Evolutionary conservation across 2,329 filamentous ascomycete species (phyloP), one percentile per base, ranked within the genome.

Genomic region (Xylariomycetidae sp.): DNA sequence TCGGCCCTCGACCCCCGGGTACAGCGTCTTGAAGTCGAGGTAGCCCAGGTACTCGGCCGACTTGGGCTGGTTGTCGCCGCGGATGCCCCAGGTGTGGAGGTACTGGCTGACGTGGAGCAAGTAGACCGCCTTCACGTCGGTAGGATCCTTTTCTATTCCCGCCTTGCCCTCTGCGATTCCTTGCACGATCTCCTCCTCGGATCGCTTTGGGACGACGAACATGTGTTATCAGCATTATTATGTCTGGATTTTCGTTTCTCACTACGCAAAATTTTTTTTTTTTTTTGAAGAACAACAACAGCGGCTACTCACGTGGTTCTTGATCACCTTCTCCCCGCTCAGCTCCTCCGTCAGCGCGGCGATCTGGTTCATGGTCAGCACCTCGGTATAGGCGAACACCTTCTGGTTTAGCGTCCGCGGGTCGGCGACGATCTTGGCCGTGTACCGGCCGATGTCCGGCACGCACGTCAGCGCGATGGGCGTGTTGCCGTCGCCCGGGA

Each of bases 31-130:
- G 19, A 58, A 62, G 34, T 64, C 58, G 13, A 77, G 38, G 48
- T 77, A 77, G 3, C 72, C 72, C 5, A 79, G 57, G 40, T 76
- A 77, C 31, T 62, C 58, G 9, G 74, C 74, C 40, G 66, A 61
- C 34, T 72, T 66, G 0, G 66, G 69, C 9, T 58, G 67, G 49
- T 76, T 76, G 41, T 80, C 74, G 2, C 64, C 68, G 2, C 72
- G 60, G 15, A 76, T 46, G 12, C 60, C 64, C 60, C 60, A 68
- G 0, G 63, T 67, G 22, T 66, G 46, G 30, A 54, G 46, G 44
- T 74, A 75, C 44, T 74, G 58, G 22, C 40, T 20, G 10, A 41
- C 3, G 2, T 19, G 13, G 7, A 42, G 14, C 12, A 3, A 15
- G 3, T 39, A 20, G 8, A 5, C 36, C 2, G 37, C 28, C 6